Evolutionary conservation across 1,284 basidiomycete genomes (phyloP).

Genomic region (Trichosporon ovoides): DNA sequence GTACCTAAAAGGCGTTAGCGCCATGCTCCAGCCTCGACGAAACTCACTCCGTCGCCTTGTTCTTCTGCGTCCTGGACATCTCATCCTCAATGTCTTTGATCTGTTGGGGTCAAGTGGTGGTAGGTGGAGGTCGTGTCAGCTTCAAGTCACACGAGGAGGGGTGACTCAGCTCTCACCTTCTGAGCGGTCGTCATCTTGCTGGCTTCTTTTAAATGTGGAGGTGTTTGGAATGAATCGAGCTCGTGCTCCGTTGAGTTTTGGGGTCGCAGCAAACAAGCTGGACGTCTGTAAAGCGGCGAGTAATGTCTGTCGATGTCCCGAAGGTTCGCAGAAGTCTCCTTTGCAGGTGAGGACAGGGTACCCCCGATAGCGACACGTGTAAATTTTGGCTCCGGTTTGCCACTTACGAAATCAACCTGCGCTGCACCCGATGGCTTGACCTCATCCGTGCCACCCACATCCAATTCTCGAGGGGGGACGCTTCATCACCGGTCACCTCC

Average conservation of each 20-base stretch:
- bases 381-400: background rate
- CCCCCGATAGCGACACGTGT: background rate
- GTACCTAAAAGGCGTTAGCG: conserved; percentile 54
- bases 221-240: background rate
- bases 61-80: conserved; percentile 64
- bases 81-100: conserved; percentile 51
- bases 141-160: background rate
- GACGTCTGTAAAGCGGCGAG: background rate
- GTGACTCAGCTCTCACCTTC: conserved; percentile 31
- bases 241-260: background rate
- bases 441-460: background rate
- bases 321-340: background rate
- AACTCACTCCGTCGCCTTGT: conserved; percentile 63
- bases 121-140: background rate
- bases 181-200: conserved; percentile 48
- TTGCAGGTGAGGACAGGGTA: background rate
- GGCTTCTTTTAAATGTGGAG: background rate
- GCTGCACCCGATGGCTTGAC: conserved; percentile 4
- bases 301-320: background rate
- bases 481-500: background rate
- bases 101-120: conserved; percentile 12
- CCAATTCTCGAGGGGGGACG: background rate
- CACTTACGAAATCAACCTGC: background rate
- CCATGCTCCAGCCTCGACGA: conserved; percentile 14
- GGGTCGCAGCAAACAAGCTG: background rate